Percentiles rank a stretch among this genome's conserved stretches.
Conservation (phyloP, 208 protist genomes). For the Borovskyia barvae region DNA sequence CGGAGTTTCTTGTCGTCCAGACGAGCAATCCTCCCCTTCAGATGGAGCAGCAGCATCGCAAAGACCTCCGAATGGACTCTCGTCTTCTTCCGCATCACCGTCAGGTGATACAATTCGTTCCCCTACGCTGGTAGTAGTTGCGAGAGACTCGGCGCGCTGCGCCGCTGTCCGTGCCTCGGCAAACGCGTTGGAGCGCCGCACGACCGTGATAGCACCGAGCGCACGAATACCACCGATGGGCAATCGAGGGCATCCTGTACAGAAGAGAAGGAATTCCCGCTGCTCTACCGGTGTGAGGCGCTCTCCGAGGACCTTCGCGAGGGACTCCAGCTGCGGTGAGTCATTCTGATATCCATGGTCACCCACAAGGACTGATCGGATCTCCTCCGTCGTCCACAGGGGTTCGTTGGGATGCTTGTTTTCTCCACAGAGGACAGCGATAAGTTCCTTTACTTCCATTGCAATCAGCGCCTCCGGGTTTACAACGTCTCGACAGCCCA, state of each 20-base stretch:
- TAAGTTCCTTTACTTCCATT: slow-evolving; percentile 62
- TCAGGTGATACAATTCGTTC: too few species aligned
- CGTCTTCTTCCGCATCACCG: slow-evolving; percentile 26
- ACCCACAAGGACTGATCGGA: slow-evolving; percentile 75
- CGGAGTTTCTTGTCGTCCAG: slow-evolving; percentile 3
- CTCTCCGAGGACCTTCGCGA: slow-evolving; percentile 60
- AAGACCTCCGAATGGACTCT: background rate
- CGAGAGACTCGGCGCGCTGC: slow-evolving; percentile 9
- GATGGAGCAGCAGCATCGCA: slow-evolving; percentile 9
- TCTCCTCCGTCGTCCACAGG: slow-evolving; percentile 77
- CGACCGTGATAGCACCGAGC: slow-evolving; percentile 89
- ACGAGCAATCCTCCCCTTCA: slow-evolving; percentile 19
- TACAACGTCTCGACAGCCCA: slow-evolving; percentile 77
- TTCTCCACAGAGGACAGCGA: slow-evolving; percentile 63
- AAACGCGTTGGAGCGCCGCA: slow-evolving; percentile 68
- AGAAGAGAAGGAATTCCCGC: slow-evolving; percentile 86
- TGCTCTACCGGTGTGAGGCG: slow-evolving; percentile 81
- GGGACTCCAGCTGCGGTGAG: slow-evolving; percentile 71
- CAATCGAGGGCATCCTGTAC: slow-evolving; percentile 86
- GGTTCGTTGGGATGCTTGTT: slow-evolving; percentile 36
- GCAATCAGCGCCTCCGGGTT: slow-evolving; percentile 58
- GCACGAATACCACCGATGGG: slow-evolving; percentile 79
- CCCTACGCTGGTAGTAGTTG: background rate
- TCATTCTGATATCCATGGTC: slow-evolving; percentile 90
- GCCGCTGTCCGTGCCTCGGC: slow-evolving; percentile 20